These are phyloP conservation scores for Neurospora tetraspora DNA, from an alignment of 495 filamentous ascomycete genomes.

Conservation along the genomic window DNA sequence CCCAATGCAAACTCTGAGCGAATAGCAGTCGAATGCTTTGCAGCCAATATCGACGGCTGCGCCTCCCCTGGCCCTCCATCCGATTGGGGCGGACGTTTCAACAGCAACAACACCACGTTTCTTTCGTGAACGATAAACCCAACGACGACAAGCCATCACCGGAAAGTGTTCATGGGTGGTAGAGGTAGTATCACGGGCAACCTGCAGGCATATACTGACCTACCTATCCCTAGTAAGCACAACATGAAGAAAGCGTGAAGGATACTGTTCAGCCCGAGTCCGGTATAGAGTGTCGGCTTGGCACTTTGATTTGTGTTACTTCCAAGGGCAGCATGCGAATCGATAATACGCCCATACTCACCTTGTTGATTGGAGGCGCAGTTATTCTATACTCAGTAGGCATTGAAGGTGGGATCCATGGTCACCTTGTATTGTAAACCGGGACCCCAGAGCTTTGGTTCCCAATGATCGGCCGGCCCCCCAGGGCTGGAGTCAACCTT, in stretches of 20 bases:
- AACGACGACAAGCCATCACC: neutral
- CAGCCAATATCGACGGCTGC: neutral
- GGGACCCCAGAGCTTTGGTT: neutral
- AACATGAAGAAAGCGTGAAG: neutral
- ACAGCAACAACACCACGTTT: neutral
- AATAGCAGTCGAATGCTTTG: neutral
- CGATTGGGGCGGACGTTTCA: neutral
- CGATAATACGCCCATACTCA: neutral
- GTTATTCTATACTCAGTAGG: neutral
- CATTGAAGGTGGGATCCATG: neutral
- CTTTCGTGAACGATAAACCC: neutral
- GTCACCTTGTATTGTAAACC: neutral
- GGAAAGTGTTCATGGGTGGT: neutral
- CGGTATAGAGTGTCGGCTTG: neutral
- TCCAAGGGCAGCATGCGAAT: neutral
- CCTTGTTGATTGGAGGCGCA: neutral
- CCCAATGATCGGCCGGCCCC: neutral
- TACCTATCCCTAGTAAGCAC: neutral
- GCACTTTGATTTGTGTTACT: neutral
- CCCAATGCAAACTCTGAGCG: neutral
- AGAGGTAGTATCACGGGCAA: neutral
- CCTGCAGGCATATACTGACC: neutral
- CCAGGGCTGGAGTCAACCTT: neutral
- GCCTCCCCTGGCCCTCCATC: neutral
- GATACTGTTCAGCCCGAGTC: neutral